Conservation (phyloP, 2,329 filamentous ascomycete genomes). For the Pseudogymnoascus sp. region DNA sequence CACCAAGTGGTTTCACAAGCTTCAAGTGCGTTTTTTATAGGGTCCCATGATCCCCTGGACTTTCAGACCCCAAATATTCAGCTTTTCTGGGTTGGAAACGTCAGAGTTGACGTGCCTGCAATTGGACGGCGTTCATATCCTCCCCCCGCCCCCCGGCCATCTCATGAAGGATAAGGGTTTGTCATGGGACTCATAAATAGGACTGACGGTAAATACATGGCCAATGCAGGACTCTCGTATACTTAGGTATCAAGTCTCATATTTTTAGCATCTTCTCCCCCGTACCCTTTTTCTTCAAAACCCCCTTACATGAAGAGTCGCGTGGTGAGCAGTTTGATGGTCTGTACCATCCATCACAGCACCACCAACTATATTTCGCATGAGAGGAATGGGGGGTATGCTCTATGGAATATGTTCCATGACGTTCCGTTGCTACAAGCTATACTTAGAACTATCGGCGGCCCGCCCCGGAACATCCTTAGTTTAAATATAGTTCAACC, state of each 20-base stretch:
- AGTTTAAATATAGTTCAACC: background rate
- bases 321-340: background rate
- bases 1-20: background rate
- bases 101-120: background rate
- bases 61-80: background rate
- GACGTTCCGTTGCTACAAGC: background rate
- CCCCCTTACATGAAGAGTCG: background rate
- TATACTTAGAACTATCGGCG: background rate
- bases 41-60: background rate
- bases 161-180: background rate
- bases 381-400: background rate
- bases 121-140: background rate
- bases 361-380: background rate
- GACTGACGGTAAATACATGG: background rate
- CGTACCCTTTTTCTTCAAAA: background rate
- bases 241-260: background rate
- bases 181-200: background rate
- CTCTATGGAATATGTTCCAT: background rate
- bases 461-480: background rate
- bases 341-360: background rate
- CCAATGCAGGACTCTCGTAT: background rate
- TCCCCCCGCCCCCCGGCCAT: background rate
- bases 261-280: background rate
- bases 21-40: background rate
- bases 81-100: background rate